These are phyloP conservation scores for Thielaviopsis euricoi DNA, from an alignment of 2,329 filamentous ascomycete species.

Conservation along the genomic window DNA sequence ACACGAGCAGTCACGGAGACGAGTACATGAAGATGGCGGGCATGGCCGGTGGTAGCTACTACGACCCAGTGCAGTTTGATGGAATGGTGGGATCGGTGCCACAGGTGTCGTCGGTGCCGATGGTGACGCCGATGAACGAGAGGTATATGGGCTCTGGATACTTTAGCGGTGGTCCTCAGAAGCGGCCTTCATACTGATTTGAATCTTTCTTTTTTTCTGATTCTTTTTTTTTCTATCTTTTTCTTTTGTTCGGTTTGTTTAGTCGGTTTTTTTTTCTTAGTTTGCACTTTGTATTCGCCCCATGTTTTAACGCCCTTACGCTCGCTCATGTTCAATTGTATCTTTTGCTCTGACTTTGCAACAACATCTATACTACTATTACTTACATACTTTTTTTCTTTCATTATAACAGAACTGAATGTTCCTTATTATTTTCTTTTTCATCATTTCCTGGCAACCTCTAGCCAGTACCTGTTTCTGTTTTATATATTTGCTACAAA, in stretches of 20 bases:
- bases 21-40: neutral
- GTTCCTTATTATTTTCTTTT: no score
- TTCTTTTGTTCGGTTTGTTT: no score
- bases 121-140: neutral
- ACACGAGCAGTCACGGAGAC: neutral
- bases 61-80: neutral
- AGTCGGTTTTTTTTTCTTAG: neutral
- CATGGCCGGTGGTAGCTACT: neutral
- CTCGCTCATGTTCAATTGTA: neutral
- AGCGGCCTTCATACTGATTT: neutral
- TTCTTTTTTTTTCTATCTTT: no score
- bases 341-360: neutral
- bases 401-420: neutral
- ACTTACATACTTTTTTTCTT: neutral
- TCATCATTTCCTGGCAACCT: neutral
- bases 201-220: neutral
- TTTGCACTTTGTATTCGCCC: neutral
- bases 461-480: neutral
- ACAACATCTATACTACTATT: no score
- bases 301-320: neutral
- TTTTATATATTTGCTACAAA: neutral
- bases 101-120: neutral
- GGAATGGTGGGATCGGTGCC: neutral
- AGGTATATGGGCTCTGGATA: neutral
- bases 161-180: neutral